Percentiles rank a stretch among this genome's conserved stretches.
phyloP scores from a whole-genome alignment of 495 filamentous ascomycete species.

The Delitschia confertaspora region DNA sequence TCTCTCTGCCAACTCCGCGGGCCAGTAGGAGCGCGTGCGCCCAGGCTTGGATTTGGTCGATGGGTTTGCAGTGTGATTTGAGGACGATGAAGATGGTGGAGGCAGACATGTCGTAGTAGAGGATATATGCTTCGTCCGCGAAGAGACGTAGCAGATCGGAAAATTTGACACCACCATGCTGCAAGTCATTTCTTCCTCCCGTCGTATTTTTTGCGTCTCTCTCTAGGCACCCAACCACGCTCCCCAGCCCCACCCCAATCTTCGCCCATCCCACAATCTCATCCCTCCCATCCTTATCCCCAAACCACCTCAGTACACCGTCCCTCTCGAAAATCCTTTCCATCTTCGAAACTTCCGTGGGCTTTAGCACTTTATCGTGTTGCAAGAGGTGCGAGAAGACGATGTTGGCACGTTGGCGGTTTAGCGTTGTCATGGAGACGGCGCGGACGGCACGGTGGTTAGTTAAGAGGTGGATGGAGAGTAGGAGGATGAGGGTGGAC shows the following conservation, averaged over 20 bases:
- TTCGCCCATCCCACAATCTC: constrained; percentile 42
- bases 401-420: constrained; percentile 78
- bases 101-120: constrained; percentile 43
- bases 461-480: constrained; percentile 63
- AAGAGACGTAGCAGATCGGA: constrained; percentile 44
- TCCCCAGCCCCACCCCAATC: constrained; percentile 42
- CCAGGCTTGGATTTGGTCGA: constrained; percentile 60
- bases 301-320: constrained; percentile 51
- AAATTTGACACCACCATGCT: constrained; percentile 30
- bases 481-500: constrained; percentile 60
- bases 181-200: constrained; percentile 32
- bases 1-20: constrained; percentile 10
- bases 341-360: constrained; percentile 51
- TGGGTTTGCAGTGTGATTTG: constrained; percentile 46
- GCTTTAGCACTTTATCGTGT: constrained; percentile 45
- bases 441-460: constrained; percentile 81
- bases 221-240: constrained; percentile 32
- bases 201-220: constrained; percentile 35
- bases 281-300: no score
- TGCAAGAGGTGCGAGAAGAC: constrained; percentile 56
- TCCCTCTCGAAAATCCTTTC: constrained; percentile 68
- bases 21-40: constrained; percentile 59
- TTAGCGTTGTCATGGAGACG: constrained; percentile 78
- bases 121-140: constrained; percentile 43
- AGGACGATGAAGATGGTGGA: constrained; percentile 53